Evolutionary conservation across 2,329 filamentous ascomycete genomes (phyloP), one percentile per base, ranked within the genome.

Genomic region (Penicillium polonicum): DNA sequence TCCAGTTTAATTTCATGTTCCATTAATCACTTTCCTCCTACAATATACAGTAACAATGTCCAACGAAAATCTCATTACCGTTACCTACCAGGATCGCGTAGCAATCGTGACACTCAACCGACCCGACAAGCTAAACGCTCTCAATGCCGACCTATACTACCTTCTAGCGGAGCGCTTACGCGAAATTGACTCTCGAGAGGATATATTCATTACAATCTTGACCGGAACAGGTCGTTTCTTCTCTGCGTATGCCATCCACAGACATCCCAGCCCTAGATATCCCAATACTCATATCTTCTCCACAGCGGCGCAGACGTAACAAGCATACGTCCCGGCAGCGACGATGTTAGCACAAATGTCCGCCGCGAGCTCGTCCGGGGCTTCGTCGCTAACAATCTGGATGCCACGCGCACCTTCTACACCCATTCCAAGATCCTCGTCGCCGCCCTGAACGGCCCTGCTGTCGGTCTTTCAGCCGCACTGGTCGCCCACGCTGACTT

Each of bases 381-480:
- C 70, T 96, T 97, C 76, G 88, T 91, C 12, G 81, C 88, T 65
- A 88, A 89, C 81, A 97, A 97, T 81, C 84, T 97, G 56, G 90
- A 96, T 82, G 84, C 91, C 68, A 94, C 92, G 2, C 88, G 91
- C 68, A 88, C 91, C 67, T 96, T 97, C 80, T 92, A 94, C 80
- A 88, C 87, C 15, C 94, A 97, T 78, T 90, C 92, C 67, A 97
- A 97, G 79, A 89, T 97, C 76, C 89, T 97, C 25, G 84, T 97
- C 59, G 88, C 88, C 0, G 94, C 91, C 0, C 87, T 97, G 64
- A 97, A 97, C 78, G 94, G 93, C 3, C 94, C 94, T 6, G 92
- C 87, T 12, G 83, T 99, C 52, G 94, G 94, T 6, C 87, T 97
- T 33, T 90, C 89, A 2, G 94, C 93, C 0, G 92, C 93, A 0